Evolutionary conservation across 345 rosid genomes (phyloP), one percentile per base, ranked within the genome.

Genomic region (Dipteronia sinensis): DNA sequence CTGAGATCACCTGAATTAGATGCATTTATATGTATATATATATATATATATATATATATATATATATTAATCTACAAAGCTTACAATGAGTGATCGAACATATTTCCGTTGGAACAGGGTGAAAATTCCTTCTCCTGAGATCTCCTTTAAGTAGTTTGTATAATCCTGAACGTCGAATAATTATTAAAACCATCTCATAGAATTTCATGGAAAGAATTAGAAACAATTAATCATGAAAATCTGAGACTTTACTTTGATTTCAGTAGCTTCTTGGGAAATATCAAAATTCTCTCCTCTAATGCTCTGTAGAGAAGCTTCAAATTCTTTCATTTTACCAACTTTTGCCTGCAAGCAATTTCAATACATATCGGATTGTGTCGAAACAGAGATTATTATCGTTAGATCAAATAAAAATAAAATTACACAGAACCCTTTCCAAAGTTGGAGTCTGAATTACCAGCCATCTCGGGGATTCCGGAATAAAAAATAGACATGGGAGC

Each of bases 401-500:
- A 11, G 16, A 27, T 6, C 3, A 65, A 3, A 65, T 34, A 4
- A 65, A 25, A 65, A 12, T 27, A 65, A 65, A 59, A 59, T 59
- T 53, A 53, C n/a, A 16, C 6, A 53, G 7, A 49, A 34, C 38
- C 38, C 6, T 34, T 12, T 49, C n/a, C 23, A 13, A 34, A 72
- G 10, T 13, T 17, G 19, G 10, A 65, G 6, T 51, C 8, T 58
- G 59, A 74, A 77, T 78, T 53, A 84, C 84, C 84, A 84, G 84
- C 87, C 87, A 84, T 55, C 84, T 79, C 8, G 84, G 87, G 72
- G 87, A 84, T 53, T 84, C 87, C 4, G 84, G 84, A 70, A 84
- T 76, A 44, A 81, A 81, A 66, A 81, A 84, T 23, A 81, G 46
- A 62, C 84, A 77, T 8, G 75, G 22, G 2, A 84, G 67, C 62